These are phyloP conservation scores for Xylariaceae sp. DNA, from an alignment of 2,329 filamentous ascomycete genomes.

Conservation along the genomic window DNA sequence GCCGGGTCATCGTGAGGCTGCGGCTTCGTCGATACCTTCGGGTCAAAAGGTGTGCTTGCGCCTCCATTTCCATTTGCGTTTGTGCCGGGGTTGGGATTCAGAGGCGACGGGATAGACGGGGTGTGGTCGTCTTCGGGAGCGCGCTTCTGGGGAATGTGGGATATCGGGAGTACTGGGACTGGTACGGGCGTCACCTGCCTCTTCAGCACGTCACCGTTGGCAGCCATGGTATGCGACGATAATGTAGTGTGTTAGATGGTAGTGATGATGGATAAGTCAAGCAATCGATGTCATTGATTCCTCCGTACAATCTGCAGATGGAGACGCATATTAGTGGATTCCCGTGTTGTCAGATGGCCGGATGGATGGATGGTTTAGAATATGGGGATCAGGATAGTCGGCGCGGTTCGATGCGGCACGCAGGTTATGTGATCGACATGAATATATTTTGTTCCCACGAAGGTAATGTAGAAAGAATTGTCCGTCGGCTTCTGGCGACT, in stretches of 20 bases:
- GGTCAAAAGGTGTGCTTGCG: slow-evolving; percentile 11
- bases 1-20: slow-evolving; percentile 37
- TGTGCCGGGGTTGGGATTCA: slow-evolving; percentile 65
- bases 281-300: not conserved
- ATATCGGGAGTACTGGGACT: slow-evolving; percentile 34
- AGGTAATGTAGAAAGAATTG: no score
- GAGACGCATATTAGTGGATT: not conserved
- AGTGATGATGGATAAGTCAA: not conserved
- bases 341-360: not conserved
- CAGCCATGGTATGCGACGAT: slow-evolving; percentile 27
- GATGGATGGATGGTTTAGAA: slow-evolving; percentile 2
- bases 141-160: slow-evolving; percentile 60
- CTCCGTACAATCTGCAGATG: not conserved
- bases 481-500: no score
- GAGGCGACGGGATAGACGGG: slow-evolving; percentile 67
- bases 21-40: slow-evolving; percentile 33
- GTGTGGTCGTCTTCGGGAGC: slow-evolving; percentile 65
- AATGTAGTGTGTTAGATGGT: not conserved
- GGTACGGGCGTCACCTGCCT: slow-evolving; percentile 33
- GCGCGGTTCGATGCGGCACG: not conserved
- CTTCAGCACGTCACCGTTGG: slow-evolving; percentile 29
- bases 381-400: not conserved
- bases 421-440: no score
- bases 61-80: slow-evolving; percentile 37
- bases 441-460: no score